Percentiles rank a stretch among this genome's conserved stretches.
Conservation (phyloP, 1,284 basidiomycete genomes). For the Fomitopsis pinicola region DNA sequence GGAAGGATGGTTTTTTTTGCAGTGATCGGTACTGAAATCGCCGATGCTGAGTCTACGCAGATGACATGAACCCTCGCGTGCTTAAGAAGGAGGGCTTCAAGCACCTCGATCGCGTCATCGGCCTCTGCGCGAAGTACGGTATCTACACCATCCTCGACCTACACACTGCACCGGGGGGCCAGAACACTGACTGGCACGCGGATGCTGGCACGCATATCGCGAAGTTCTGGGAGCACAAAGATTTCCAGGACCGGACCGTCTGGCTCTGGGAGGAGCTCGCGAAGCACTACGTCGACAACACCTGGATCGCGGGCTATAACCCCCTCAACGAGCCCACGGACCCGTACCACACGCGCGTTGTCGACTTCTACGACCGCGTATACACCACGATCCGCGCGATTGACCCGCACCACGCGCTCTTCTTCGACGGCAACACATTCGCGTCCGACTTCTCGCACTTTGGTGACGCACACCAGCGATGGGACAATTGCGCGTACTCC, state of each 20-base stretch:
- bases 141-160: conserved; percentile 62
- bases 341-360: conserved; percentile 44
- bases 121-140: conserved; percentile 52
- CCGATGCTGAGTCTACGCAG: conserved; percentile 22
- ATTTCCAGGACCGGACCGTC: conserved; percentile 70
- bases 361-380: conserved; percentile 60
- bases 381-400: conserved; percentile 60
- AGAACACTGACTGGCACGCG: conserved; percentile 53
- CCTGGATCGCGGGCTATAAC: conserved; percentile 73
- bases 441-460: conserved; percentile 73
- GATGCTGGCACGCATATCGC: conserved; percentile 52
- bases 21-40: no score
- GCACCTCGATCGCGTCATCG: conserved; percentile 57
- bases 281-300: conserved; percentile 41
- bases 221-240: conserved; percentile 69
- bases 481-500: conserved; percentile 67
- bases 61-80: conserved; percentile 62
- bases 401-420: conserved; percentile 64
- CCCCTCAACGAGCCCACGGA: conserved; percentile 77
- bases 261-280: conserved; percentile 72
- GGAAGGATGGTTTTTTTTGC: no score
- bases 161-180: conserved; percentile 58
- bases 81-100: conserved; percentile 58
- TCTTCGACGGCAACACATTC: conserved; percentile 72
- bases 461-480: conserved; percentile 48